Base-by-base conservation (phyloP, 176 grass and related monocot species). In the Canna indica region DNA sequence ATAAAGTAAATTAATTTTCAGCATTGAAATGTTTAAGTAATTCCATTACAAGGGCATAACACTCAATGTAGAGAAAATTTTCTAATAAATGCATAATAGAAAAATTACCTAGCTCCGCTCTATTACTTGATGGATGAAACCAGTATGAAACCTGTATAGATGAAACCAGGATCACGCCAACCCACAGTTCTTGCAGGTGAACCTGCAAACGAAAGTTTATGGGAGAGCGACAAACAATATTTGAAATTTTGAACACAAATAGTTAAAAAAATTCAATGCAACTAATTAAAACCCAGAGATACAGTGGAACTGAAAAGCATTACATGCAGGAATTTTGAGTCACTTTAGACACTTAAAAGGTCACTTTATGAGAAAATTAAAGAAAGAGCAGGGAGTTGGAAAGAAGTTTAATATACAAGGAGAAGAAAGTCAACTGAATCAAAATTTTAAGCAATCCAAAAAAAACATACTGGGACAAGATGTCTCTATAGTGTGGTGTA, bases 141-240 rank as follows among this genome's bases (percentile, higher is more conserved):
- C n/a, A n/a, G n/a, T n/a, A n/a, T n/a, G n/a, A 91, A 90, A 53
- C 93, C 83, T 74, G 88, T 92, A 62, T 96, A 86, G 83, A 92
- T 90, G 74, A 86, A 92, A 79, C 93, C 86, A 73, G 88, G 93
- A 81, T 97, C 77, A 33, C 86, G 83, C 93, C 93, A 97, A 45
- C 93, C 86, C 83, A 97, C 88, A 54, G 88, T 92, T 75, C 86
- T 76, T 75, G 93, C 86, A 87, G 93, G 88, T 77, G 88, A 64
- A 78, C 79, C 92, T 96, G 80, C 29, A 75, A 82, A 59, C 32
- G 26, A 20, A 24, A 24, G 35, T 32, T 22, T 39, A 41, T 1
- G 26, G 24, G 18, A 14, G 35, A n/a, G 38, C 63, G 39, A 36
- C 20, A 62, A n/a, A n/a, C n/a, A n/a, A n/a, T n/a, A 62, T 29